Conservation (phyloP, 169 alveolate genomes). For the Plasmodium ovale region DNA sequence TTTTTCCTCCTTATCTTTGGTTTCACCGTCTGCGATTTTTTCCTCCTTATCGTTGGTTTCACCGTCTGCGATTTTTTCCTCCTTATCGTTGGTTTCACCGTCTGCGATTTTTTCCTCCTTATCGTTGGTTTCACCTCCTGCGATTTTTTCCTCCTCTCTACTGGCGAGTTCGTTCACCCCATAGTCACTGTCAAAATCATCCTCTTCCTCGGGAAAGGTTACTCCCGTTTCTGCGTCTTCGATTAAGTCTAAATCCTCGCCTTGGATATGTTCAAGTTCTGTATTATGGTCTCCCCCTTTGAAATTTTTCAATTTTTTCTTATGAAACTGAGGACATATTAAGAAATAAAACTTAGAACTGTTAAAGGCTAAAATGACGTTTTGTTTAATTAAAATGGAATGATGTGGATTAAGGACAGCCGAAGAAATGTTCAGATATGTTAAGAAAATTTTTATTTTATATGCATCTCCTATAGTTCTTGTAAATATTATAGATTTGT, state of each 20-base stretch:
- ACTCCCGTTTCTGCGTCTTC: neutral
- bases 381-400: slow-evolving; percentile 46
- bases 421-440: slow-evolving; percentile 39
- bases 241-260: neutral
- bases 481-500: slow-evolving; percentile 56
- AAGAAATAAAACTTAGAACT: slow-evolving; percentile 36
- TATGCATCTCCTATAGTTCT: slow-evolving; percentile 31
- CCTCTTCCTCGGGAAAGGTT: neutral
- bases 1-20: slow-evolving; percentile 26
- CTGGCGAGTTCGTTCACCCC: neutral
- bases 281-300: neutral
- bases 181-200: neutral
- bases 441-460: slow-evolving; percentile 45
- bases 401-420: slow-evolving; percentile 62
- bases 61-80: neutral
- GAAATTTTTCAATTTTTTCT: neutral
- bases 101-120: neutral
- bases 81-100: neutral
- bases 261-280: neutral
- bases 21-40: neutral
- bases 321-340: slow-evolving; percentile 67
- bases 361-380: slow-evolving; percentile 33
- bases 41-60: neutral
- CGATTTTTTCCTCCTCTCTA: too few relatives aligned
- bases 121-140: neutral